Conservation (phyloP, 139 green algal genomes). For the Micromonas commoda region DNA sequence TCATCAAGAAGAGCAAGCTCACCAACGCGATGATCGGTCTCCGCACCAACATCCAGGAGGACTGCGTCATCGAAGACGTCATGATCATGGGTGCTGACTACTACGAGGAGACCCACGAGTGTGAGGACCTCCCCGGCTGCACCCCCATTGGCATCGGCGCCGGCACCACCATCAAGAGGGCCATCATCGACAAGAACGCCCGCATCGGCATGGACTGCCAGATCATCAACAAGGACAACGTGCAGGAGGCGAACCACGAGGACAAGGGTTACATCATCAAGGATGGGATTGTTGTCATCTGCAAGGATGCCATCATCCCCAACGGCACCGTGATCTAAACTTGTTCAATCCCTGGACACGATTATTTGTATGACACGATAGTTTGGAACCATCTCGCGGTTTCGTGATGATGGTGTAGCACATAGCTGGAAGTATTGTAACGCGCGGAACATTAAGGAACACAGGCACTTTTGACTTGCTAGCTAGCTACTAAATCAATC, state of each 20-base stretch:
- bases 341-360: no score
- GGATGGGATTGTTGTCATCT: constrained; percentile 89
- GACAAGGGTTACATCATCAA: constrained; percentile 89
- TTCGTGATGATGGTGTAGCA: no score
- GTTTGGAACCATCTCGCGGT: no score
- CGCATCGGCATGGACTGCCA: constrained; percentile 60
- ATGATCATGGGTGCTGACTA: constrained; percentile 61
- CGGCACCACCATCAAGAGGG: constrained; percentile 37
- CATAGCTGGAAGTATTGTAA: no score
- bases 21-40: constrained; percentile 69
- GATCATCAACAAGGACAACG: constrained; percentile 67
- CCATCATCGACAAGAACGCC: constrained; percentile 67
- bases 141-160: constrained; percentile 49
- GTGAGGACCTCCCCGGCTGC: constrained; percentile 24
- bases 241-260: constrained; percentile 78
- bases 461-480: no score
- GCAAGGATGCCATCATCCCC: constrained; percentile 86
- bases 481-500: no score
- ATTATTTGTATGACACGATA: no score
- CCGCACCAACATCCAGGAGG: constrained; percentile 54
- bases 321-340: constrained; percentile 72
- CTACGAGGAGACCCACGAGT: constrained; percentile 26
- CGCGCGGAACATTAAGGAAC: no score
- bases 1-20: constrained; percentile 51
- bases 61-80: constrained; percentile 59